Percentiles rank a stretch among this genome's conserved stretches.
phyloP scores from a whole-genome alignment of 106 monocot genomes.

The Triglochin maritima region DNA sequence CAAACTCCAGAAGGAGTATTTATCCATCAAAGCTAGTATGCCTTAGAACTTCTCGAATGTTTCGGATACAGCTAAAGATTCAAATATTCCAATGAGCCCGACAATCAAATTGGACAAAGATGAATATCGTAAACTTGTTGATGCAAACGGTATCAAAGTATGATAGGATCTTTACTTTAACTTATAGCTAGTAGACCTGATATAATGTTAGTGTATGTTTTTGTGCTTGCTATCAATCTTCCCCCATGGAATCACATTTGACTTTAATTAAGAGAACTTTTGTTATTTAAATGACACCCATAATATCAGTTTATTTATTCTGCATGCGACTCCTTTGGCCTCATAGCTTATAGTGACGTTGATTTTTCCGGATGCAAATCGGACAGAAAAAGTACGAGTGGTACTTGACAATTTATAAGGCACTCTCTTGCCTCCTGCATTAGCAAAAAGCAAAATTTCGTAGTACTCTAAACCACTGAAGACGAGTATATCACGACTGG shows the following conservation, averaged over 20 bases:
- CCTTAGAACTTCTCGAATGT: no score
- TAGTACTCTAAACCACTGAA: neutral
- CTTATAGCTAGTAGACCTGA: neutral
- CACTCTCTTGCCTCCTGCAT: neutral
- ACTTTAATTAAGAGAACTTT: neutral
- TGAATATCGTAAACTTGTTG: no score
- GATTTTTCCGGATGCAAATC: neutral
- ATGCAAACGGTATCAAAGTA: no score
- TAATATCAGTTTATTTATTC: neutral
- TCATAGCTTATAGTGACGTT: neutral
- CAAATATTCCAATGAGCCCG: no score
- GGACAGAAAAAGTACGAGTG: neutral
- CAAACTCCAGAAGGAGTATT: no score
- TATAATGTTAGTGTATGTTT: neutral
- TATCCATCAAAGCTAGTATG: no score
- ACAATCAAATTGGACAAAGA: no score
- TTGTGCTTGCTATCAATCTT: neutral
- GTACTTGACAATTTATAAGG: neutral
- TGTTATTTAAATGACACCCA: neutral
- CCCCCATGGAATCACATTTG: neutral
- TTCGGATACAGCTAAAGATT: no score
- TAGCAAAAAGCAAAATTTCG: neutral
- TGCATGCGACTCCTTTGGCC: neutral
- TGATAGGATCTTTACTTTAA: no score
- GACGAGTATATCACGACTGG: neutral